Conservation (phyloP, 2,329 filamentous ascomycete species). For the Aphanocladium album region DNA sequence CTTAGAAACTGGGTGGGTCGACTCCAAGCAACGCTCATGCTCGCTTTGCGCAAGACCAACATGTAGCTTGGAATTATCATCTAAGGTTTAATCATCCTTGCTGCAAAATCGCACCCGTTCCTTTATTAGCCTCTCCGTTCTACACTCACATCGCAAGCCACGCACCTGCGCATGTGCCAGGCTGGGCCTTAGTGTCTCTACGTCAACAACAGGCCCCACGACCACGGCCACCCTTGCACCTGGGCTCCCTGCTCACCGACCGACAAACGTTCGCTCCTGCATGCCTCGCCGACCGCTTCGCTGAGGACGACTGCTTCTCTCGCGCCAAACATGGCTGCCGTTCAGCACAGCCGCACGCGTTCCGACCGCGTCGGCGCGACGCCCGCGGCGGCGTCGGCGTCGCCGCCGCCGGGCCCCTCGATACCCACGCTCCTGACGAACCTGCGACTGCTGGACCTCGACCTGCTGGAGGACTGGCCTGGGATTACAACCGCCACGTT, state of each 20-base stretch:
- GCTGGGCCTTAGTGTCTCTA: background rate
- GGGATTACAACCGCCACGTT: constrained; percentile 67
- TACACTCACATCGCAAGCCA: too few species aligned
- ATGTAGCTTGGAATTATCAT: too few species aligned
- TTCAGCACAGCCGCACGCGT: constrained; percentile 7
- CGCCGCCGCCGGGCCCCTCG: background rate
- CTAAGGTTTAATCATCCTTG: too few species aligned
- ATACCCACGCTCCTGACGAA: constrained; percentile 66
- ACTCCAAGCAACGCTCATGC: too few species aligned
- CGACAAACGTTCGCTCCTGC: background rate
- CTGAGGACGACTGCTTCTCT: background rate
- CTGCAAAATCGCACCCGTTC: too few species aligned
- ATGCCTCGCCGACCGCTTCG: background rate
- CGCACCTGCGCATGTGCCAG: background rate
- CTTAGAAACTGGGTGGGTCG: too few species aligned
- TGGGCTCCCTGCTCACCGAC: constrained; percentile 1
- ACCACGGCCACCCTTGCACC: background rate
- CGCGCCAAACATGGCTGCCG: constrained; percentile 10
- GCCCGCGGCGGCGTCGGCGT: background rate
- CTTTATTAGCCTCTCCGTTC: too few species aligned
- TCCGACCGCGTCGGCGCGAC: constrained; percentile 6
- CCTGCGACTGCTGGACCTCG: constrained; percentile 74
- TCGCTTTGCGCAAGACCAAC: too few species aligned
- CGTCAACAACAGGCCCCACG: constrained; percentile 1
- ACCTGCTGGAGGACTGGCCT: constrained; percentile 74